A percentile compares a stretch with the other conserved stretches of the same genome.
These are phyloP conservation scores for Ustilago nuda DNA, from an alignment of 1,284 basidiomycete genomes.

Conservation along the genomic window DNA sequence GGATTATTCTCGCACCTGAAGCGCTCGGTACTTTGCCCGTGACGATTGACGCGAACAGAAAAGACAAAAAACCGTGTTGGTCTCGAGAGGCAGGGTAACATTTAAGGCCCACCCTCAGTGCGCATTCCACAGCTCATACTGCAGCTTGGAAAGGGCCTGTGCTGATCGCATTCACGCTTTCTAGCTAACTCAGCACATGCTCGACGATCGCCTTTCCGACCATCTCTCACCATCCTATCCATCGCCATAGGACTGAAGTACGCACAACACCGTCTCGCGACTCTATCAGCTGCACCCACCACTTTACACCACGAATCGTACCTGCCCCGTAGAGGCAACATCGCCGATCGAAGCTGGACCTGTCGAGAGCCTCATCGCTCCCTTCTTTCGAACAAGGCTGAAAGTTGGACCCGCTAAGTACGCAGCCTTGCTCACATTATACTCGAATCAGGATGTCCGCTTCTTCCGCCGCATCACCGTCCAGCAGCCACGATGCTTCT, in stretches of 20 bases:
- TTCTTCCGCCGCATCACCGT: conserved; percentile 38
- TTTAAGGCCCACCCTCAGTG: conserved; percentile 4
- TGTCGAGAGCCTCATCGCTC: background rate
- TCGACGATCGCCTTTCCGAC: background rate
- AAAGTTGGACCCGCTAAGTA: background rate
- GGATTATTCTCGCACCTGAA: conserved; percentile 8
- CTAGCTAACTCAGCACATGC: conserved; percentile 2
- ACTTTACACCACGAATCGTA: background rate
- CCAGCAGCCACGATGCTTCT: conserved; percentile 38
- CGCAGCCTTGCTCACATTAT: background rate
- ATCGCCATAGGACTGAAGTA: too few relatives aligned
- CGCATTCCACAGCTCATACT: conserved; percentile 9
- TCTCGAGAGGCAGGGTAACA: background rate
- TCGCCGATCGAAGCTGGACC: background rate
- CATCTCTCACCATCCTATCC: background rate
- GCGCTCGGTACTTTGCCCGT: background rate
- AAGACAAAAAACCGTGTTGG: background rate
- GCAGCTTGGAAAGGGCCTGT: conserved; percentile 17
- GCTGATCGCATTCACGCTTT: conserved; percentile 22
- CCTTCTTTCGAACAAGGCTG: background rate
- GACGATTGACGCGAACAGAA: background rate
- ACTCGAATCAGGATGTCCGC: conserved; percentile 24
- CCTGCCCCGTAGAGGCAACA: background rate
- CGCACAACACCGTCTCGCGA: background rate
- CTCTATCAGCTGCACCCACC: background rate